Conservation (phyloP, 805 yeast species). For the Kazachstania kunashirensis region DNA sequence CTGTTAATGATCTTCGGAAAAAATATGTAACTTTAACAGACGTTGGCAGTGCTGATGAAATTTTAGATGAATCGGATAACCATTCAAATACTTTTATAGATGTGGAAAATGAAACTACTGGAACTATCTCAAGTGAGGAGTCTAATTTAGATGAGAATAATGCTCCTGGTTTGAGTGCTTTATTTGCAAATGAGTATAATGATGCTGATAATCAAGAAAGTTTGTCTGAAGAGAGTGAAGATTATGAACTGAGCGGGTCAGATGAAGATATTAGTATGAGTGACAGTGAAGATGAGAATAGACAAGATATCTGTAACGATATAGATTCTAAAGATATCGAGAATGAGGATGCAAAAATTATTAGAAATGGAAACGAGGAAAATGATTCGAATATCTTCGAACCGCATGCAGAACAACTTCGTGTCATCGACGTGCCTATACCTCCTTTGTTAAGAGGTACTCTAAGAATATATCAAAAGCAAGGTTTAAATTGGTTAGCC, state of each 20-base stretch:
- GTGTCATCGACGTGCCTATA: conserved; percentile 62
- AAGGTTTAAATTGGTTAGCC: conserved; percentile 95
- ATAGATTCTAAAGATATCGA: conserved; percentile 6
- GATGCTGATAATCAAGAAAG: conserved; percentile 3
- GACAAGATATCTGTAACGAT: conserved; percentile 7
- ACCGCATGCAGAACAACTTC: conserved; percentile 21
- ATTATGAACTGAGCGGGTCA: conserved; percentile 1
- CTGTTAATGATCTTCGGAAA: conserved; percentile 36
- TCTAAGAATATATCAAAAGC: conserved; percentile 84
- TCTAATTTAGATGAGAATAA: conserved; percentile 26
- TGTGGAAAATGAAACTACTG: conserved; percentile 7
- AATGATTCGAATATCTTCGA: conserved; percentile 5
- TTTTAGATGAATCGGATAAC: conserved; percentile 5
- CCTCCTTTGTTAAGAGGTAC: conserved; percentile 75
- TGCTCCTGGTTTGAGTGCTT: conserved; percentile 18
- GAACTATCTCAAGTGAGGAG: conserved; percentile 14
- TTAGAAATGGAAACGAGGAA: conserved; percentile 10
- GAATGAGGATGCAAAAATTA: conserved; percentile 9
- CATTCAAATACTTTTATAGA: conserved; percentile 2
- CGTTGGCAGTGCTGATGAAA: neutral
- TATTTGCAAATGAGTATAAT: conserved; percentile 8
- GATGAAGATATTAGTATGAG: neutral
- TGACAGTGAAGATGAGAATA: conserved; percentile 5
- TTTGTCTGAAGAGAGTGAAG: conserved; percentile 12
- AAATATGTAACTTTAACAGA: conserved; percentile 28